These are phyloP conservation scores for Exophiala bonariae DNA, from an alignment of 2,329 filamentous ascomycete species.

Conservation along the genomic window DNA sequence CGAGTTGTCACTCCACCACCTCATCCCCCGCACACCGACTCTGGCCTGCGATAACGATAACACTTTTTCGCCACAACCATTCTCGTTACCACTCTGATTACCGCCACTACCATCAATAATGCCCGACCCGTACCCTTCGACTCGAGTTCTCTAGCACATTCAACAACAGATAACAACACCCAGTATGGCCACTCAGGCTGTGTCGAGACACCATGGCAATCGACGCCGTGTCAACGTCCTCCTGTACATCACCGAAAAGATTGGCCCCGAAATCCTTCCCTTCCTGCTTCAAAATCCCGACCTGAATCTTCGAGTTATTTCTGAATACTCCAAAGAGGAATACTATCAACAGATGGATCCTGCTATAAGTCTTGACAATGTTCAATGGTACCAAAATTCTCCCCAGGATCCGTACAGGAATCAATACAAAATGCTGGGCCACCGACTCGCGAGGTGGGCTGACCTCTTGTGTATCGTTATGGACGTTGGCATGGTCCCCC, in stretches of 20 bases:
- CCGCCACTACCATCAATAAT: too few species aligned
- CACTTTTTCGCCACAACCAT: slow-evolving; percentile 11
- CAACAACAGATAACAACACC: neutral
- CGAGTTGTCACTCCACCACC: slow-evolving; percentile 10
- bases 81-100: too few species aligned
- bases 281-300: slow-evolving; percentile 26
- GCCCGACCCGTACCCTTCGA: too few species aligned
- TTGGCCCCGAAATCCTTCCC: slow-evolving; percentile 28
- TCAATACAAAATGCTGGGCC: slow-evolving; percentile 25
- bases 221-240: slow-evolving; percentile 26
- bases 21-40: neutral
- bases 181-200: neutral
- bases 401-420: slow-evolving; percentile 26
- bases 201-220: neutral
- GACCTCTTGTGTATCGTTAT: slow-evolving; percentile 83
- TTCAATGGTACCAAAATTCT: slow-evolving; percentile 28
- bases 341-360: slow-evolving; percentile 24
- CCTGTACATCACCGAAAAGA: slow-evolving; percentile 24
- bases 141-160: neutral
- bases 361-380: slow-evolving; percentile 15
- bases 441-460: slow-evolving; percentile 79
- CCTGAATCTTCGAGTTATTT: slow-evolving; percentile 26
- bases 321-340: slow-evolving; percentile 22
- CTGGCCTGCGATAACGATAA: neutral
- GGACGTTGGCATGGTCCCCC: slow-evolving; percentile 78